phyloP scores from a whole-genome alignment of 208 protist genomes.

The Trypanosomatidae sp. region DNA sequence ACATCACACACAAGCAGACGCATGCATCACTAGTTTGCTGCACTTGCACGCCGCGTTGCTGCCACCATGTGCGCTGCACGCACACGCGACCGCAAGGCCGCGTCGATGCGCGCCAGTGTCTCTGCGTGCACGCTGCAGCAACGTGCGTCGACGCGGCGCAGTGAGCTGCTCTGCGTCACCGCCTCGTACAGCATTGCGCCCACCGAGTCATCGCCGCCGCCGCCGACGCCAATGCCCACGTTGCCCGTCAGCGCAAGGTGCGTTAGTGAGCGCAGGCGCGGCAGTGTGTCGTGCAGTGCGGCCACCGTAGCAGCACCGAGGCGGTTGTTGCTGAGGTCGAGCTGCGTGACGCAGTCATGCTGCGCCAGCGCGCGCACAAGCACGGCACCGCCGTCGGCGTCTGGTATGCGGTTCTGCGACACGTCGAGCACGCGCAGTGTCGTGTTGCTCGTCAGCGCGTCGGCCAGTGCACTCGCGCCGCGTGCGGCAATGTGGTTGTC shows the following conservation, averaged over 20 bases:
- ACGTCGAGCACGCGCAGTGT: constrained; percentile 60
- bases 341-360: constrained; percentile 30
- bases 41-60: too few relatives aligned
- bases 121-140: too few relatives aligned
- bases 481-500: constrained; percentile 58
- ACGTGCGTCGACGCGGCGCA: too few relatives aligned
- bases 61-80: too few relatives aligned
- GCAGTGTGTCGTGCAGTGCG: constrained; percentile 43
- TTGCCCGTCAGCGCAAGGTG: constrained; percentile 66
- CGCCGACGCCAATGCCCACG: constrained; percentile 10
- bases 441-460: constrained; percentile 59
- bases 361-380: constrained; percentile 31
- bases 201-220: too few relatives aligned
- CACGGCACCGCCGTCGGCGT: constrained; percentile 36
- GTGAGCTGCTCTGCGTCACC: too few relatives aligned
- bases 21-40: too few relatives aligned
- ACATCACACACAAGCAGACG: too few relatives aligned
- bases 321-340: constrained; percentile 64
- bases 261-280: constrained; percentile 19
- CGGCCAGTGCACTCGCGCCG: constrained; percentile 46
- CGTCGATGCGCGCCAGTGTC: too few relatives aligned
- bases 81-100: too few relatives aligned
- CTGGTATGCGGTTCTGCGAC: constrained; percentile 64
- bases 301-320: constrained; percentile 26
- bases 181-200: too few relatives aligned